Base-by-base conservation (phyloP, 306 rosid genomes). In the Phaseolus lunatus region DNA sequence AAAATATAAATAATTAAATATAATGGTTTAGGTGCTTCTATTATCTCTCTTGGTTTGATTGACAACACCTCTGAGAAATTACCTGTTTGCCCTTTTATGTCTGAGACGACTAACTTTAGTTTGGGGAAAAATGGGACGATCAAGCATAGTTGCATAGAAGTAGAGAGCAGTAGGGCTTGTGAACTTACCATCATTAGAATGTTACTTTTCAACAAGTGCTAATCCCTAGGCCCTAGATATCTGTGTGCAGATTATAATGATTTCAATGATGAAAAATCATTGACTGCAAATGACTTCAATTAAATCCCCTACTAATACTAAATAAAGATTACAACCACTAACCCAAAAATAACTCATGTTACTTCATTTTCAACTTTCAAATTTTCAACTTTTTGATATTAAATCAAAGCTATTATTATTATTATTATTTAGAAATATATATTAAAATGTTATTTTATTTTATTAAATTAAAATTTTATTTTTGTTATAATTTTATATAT, bases 21-120 rank as follows among this genome's bases (percentile, higher is more conserved):
- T 41, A 74, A 59, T 23, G 20, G 75, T 50, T 15, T 44, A 15
- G 56, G 14, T 22, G 73, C 81, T 76, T 89, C 85, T 53, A 20
- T 73, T 89, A 83, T 53, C 24, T 73, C 84, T 87, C 78, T 80
- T 78, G 75, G 19, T 70, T 82, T 88, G 94, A 89, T 91, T 91
- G 97, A 89, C 90, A 91, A 76, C 72, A 20, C 93, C 76, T 82
- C 78, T 75, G 0, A 0, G 63, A 74, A 86, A 77, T 86, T 76
- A 88, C 96, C 23, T n/a, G 9, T 76, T 56, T 84, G 24, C 91
- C 96, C 92, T 78, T 63, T 3, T 7, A 13, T 73, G 85, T 73
- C 86, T 58, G 62, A 9, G 27, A 5, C 57, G 79, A 39, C 69
- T 62, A 13, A 26, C 83, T 47, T 62, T 75, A 61, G 24, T 56